phyloP scores from a whole-genome alignment of 495 filamentous ascomycete species.

The Wilcoxina mikolae region DNA sequence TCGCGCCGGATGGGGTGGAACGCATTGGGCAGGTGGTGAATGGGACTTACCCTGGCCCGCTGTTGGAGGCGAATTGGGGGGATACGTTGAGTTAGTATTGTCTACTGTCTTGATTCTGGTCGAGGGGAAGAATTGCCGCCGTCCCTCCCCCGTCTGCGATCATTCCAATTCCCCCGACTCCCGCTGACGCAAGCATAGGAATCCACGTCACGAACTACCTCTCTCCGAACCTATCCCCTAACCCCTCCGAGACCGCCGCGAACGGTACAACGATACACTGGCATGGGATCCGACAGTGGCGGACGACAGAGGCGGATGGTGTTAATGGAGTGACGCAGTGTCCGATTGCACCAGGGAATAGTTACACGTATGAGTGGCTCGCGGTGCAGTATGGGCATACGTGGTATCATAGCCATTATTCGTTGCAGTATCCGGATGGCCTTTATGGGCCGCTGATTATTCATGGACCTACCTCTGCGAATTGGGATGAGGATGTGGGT shows the following conservation, averaged over 20 bases:
- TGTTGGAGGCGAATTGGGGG: constrained; percentile 35
- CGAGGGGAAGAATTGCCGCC: no score
- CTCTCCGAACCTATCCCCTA: no score
- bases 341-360: constrained; percentile 43
- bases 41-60: constrained; percentile 41
- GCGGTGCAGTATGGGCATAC: constrained; percentile 42
- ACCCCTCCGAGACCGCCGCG: background rate
- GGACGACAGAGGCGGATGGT: constrained; percentile 48
- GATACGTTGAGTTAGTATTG: constrained; percentile 23
- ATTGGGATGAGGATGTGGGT: constrained; percentile 39
- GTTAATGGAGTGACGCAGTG: constrained; percentile 50
- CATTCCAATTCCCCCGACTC: no score
- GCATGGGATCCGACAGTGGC: constrained; percentile 51
- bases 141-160: no score
- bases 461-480: constrained; percentile 32
- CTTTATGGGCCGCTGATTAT: constrained; percentile 32
- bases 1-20: constrained; percentile 39
- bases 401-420: constrained; percentile 46
- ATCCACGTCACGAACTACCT: background rate
- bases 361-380: constrained; percentile 36
- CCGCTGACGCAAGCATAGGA: no score
- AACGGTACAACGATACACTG: constrained; percentile 40
- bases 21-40: constrained; percentile 41
- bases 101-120: no score
- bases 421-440: constrained; percentile 43